Conservation (phyloP, 768 basidiomycete species). For the Agaricus bisporus region DNA sequence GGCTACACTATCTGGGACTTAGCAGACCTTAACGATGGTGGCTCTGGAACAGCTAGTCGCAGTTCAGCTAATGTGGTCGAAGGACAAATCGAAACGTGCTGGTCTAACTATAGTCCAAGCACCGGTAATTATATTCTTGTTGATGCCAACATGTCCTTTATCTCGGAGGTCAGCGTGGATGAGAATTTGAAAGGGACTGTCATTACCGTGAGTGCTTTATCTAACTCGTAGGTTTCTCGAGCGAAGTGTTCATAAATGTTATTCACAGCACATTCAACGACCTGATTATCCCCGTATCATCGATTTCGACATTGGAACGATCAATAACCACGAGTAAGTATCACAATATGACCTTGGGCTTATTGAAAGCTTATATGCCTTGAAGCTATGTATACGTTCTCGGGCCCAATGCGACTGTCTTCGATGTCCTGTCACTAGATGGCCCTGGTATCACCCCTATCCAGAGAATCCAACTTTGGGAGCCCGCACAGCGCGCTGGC, state of each 20-base stretch:
- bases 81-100: conserved; percentile 37
- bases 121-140: conserved; percentile 41
- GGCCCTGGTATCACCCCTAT: conserved; percentile 21
- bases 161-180: conserved; percentile 43
- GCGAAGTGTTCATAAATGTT: neutral
- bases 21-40: conserved; percentile 15
- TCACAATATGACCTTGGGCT: neutral
- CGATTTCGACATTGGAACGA: conserved; percentile 33
- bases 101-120: conserved; percentile 34
- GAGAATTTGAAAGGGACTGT: conserved; percentile 37
- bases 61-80: conserved; percentile 27
- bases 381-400: conserved; percentile 23
- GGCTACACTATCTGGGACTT: conserved; percentile 35
- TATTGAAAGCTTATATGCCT: neutral
- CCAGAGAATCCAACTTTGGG: conserved; percentile 21
- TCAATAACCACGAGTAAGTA: conserved; percentile 32
- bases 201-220: conserved; percentile 27
- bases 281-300: conserved; percentile 26
- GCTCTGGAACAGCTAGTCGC: conserved; percentile 17
- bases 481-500: conserved; percentile 13
- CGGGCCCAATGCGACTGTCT: conserved; percentile 20
- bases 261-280: conserved; percentile 28
- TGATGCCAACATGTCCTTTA: conserved; percentile 31
- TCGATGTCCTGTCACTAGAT: conserved; percentile 22
- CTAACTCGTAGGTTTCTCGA: neutral